phyloP scores from a whole-genome alignment of 495 filamentous ascomycete genomes.

The Lasiosphaeriaceae sp. region DNA sequence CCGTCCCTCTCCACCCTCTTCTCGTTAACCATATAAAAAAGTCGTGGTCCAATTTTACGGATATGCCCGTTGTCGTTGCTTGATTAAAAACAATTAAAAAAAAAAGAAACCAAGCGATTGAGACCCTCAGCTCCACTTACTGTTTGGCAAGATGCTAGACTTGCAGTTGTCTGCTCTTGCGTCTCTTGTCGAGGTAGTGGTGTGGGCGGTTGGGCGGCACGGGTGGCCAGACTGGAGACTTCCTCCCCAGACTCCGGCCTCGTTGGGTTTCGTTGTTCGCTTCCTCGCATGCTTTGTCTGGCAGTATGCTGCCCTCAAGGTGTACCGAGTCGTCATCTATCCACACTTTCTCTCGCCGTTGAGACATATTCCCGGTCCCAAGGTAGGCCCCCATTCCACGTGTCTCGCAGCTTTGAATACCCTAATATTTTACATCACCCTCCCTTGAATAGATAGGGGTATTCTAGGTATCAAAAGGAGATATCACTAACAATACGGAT shows the following conservation, averaged over 20 bases:
- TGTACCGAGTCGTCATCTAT: conserved; percentile 22
- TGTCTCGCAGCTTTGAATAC: too few species aligned
- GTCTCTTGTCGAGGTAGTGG: background rate
- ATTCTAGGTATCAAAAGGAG: too few species aligned
- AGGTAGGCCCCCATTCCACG: conserved; percentile 3
- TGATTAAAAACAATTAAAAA: too few species aligned
- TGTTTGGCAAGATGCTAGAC: background rate
- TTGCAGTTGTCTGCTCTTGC: background rate
- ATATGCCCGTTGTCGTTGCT: too few species aligned
- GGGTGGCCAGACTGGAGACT: too few species aligned
- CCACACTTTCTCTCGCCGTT: conserved; percentile 20
- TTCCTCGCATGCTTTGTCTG: background rate
- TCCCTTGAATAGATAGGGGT: too few species aligned
- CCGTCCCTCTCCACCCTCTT: too few species aligned
- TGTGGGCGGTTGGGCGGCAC: background rate
- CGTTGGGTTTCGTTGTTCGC: background rate
- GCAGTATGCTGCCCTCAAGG: conserved; percentile 18
- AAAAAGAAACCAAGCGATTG: too few species aligned
- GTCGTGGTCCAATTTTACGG: too few species aligned
- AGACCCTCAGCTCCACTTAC: too few species aligned
- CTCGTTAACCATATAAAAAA: too few species aligned
- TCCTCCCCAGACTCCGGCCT: background rate
- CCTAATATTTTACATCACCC: too few species aligned
- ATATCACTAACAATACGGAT: background rate
- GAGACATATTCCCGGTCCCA: conserved; percentile 19